phyloP scores from a whole-genome alignment of 2,329 filamentous ascomycete species.

The Neonectria faginata region DNA sequence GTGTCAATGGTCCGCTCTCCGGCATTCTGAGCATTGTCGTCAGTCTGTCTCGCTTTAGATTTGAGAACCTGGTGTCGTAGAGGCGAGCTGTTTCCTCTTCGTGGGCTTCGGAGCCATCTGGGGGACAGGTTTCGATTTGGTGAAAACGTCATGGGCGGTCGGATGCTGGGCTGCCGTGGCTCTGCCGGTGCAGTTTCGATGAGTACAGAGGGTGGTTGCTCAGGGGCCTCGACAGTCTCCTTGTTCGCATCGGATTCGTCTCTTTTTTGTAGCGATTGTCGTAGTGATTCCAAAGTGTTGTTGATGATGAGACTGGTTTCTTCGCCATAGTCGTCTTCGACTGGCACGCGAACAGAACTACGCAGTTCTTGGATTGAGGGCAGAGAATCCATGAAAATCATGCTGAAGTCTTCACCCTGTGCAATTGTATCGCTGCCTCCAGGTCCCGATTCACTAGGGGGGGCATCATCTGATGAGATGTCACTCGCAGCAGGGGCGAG shows the following conservation, averaged over 20 bases:
- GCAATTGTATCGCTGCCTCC: slow-evolving; percentile 56
- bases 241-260: slow-evolving; percentile 25
- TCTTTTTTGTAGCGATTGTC: slow-evolving; percentile 49
- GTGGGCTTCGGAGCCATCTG: slow-evolving; percentile 52
- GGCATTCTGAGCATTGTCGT: slow-evolving; percentile 26
- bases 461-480: slow-evolving; percentile 50
- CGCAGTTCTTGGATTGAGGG: slow-evolving; percentile 61
- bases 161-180: slow-evolving; percentile 32
- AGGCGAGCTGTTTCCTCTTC: slow-evolving; percentile 46
- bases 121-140: slow-evolving; percentile 44
- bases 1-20: slow-evolving; percentile 11
- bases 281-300: slow-evolving; percentile 63
- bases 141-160: slow-evolving; percentile 35
- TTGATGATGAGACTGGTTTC: slow-evolving; percentile 69
- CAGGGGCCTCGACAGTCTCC: slow-evolving; percentile 20
- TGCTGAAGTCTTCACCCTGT: slow-evolving; percentile 68
- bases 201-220: slow-evolving; percentile 18
- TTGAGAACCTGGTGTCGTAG: slow-evolving; percentile 51
- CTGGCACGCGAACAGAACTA: slow-evolving; percentile 49
- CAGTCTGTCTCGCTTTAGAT: slow-evolving; percentile 42
- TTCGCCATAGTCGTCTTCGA: slow-evolving; percentile 63
- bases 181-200: slow-evolving; percentile 27
- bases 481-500: slow-evolving; percentile 49
- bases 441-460: slow-evolving; percentile 37
- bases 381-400: slow-evolving; percentile 68